phyloP scores from a whole-genome alignment of 2,329 filamentous ascomycete species.

The Orbilia oligospora region DNA sequence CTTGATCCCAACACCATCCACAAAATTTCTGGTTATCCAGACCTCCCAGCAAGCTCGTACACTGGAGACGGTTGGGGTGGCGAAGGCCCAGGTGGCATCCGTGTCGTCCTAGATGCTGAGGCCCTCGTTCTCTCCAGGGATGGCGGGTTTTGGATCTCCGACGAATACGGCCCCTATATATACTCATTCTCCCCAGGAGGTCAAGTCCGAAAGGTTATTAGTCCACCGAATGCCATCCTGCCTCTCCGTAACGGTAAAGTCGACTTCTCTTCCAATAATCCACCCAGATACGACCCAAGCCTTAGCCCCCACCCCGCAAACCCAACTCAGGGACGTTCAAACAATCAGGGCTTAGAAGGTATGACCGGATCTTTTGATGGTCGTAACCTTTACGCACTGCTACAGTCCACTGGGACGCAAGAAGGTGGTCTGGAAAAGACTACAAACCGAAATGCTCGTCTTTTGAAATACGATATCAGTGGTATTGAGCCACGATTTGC shows the following conservation, averaged over 20 bases:
- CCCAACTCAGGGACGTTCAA: constrained; percentile 75
- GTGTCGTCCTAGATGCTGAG: constrained; percentile 77
- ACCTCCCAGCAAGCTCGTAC: constrained; percentile 76
- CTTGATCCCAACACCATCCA: constrained; percentile 74
- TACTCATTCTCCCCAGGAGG: constrained; percentile 76
- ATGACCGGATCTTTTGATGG: constrained; percentile 76
- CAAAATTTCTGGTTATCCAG: constrained; percentile 73
- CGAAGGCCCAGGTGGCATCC: constrained; percentile 73
- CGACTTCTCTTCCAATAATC: constrained; percentile 76
- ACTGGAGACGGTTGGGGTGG: constrained; percentile 78
- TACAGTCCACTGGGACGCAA: constrained; percentile 77
- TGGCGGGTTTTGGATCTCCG: constrained; percentile 77
- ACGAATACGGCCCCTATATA: constrained; percentile 80
- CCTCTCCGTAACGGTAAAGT: constrained; percentile 74
- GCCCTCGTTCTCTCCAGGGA: constrained; percentile 74
- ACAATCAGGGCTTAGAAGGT: constrained; percentile 83
- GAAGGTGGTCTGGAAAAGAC: constrained; percentile 74
- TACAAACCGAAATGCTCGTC: constrained; percentile 73
- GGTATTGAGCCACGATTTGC: constrained; percentile 69
- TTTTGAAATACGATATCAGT: constrained; percentile 77
- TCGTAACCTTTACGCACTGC: constrained; percentile 75
- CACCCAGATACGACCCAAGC: constrained; percentile 73
- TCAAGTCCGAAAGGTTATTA: constrained; percentile 75
- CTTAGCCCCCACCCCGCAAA: constrained; percentile 71
- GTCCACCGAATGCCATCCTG: constrained; percentile 76